Percentiles rank a stretch among this genome's conserved stretches.
Evolutionary conservation across 306 rosid genomes (phyloP).

Genomic region (Oxytropis ochrocephala): DNA sequence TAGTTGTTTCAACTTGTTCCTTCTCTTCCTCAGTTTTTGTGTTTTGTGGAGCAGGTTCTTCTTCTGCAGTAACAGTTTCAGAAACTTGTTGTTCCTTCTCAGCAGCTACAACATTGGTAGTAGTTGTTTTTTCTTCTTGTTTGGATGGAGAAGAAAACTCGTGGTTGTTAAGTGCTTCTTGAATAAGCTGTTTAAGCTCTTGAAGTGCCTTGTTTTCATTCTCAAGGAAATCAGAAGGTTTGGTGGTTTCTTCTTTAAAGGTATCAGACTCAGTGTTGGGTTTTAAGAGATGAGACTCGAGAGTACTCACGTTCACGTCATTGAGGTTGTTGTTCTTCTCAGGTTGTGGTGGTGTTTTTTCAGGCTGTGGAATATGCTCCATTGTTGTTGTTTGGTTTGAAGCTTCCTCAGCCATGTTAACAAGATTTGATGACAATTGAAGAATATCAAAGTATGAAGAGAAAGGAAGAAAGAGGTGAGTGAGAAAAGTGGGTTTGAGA

Average conservation of each 20-base stretch:
- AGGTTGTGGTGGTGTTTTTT: conserved; percentile 15
- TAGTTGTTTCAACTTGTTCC: neutral
- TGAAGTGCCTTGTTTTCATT: conserved; percentile 49
- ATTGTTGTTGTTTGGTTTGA: neutral
- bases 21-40: neutral
- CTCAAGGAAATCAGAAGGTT: conserved; percentile 36
- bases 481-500: neutral
- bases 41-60: neutral
- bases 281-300: conserved; percentile 27
- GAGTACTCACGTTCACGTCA: conserved; percentile 17
- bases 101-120: neutral
- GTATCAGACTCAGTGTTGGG: conserved; percentile 23
- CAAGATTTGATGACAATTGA: neutral
- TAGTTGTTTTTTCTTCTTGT: conserved; percentile 4
- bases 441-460: neutral
- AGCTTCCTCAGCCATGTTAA: conserved; percentile 35
- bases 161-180: conserved; percentile 51
- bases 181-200: conserved; percentile 51
- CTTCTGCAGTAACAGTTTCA: neutral
- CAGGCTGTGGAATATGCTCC: neutral
- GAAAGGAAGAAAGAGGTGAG: neutral
- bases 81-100: neutral
- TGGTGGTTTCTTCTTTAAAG: conserved; percentile 52
- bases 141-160: conserved; percentile 29
- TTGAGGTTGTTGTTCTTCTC: conserved; percentile 14